Evolutionary conservation across 1,284 basidiomycete species (phyloP).

Genomic region (Ceratobasidium theobromae): DNA sequence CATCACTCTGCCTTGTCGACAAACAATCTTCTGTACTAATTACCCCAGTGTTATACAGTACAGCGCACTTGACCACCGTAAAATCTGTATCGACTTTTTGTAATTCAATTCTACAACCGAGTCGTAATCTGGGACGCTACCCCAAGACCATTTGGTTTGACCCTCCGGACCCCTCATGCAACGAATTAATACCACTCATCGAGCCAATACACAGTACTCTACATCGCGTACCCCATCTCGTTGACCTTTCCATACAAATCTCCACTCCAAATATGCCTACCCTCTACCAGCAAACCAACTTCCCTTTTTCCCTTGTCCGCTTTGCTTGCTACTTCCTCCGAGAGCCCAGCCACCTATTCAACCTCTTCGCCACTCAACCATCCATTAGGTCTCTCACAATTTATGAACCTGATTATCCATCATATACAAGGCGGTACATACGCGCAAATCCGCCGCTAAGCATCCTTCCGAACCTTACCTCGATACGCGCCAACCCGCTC

Average conservation of each 20-base stretch:
- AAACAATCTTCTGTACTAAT: conserved; percentile 5
- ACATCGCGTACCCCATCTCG: background rate
- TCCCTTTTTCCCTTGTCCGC: background rate
- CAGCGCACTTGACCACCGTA: background rate
- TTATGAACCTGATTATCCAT: background rate
- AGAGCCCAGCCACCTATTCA: background rate
- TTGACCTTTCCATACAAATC: background rate
- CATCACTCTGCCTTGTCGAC: conserved; percentile 15
- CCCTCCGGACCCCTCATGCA: background rate
- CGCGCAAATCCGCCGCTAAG: background rate
- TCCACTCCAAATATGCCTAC: background rate
- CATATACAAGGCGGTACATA: background rate
- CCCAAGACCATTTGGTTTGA: background rate
- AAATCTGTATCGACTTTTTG: background rate
- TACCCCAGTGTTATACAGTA: background rate
- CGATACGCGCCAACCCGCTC: background rate
- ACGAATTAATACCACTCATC: background rate
- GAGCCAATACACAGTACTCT: background rate
- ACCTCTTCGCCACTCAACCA: background rate
- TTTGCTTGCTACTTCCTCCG: background rate
- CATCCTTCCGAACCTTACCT: conserved; percentile 1
- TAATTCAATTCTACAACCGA: background rate
- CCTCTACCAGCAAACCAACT: background rate
- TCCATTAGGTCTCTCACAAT: background rate
- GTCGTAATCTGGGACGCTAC: background rate